Percentiles rank a stretch among this genome's conserved stretches.
phyloP scores from a whole-genome alignment of 1,284 basidiomycete species.

The Marasmius sp. region DNA sequence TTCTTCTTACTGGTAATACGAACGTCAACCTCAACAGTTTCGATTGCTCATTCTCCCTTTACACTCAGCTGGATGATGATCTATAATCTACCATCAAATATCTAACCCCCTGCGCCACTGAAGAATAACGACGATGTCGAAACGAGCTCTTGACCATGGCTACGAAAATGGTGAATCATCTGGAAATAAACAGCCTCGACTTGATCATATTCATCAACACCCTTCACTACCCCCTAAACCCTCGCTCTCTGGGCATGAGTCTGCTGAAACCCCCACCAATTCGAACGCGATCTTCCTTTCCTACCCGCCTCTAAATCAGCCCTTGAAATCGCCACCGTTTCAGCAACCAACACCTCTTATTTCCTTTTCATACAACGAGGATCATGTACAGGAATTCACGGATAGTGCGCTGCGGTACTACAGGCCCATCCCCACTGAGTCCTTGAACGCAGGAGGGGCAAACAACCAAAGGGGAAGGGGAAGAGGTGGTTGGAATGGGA shows the following conservation, averaged over 20 bases:
- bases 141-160: neutral
- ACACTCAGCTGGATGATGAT: no score
- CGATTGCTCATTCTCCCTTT: no score
- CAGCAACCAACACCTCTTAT: conserved; percentile 62
- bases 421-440: conserved; percentile 20
- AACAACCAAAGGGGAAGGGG: neutral
- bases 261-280: neutral
- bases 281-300: neutral
- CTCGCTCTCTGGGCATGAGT: neutral
- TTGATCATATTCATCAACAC: neutral
- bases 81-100: no score
- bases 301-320: conserved; percentile 10
- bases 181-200: neutral
- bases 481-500: neutral
- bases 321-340: conserved; percentile 42
- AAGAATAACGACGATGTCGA: neutral
- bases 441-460: neutral
- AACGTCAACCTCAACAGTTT: no score
- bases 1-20: no score
- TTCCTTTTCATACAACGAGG: conserved; percentile 63
- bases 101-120: no score
- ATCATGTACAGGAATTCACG: conserved; percentile 57
- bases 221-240: neutral
- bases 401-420: conserved; percentile 72
- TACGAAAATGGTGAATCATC: neutral